phyloP scores from a whole-genome alignment of 352 stramenopile genomes.

The Phytophthora foliorum region DNA sequence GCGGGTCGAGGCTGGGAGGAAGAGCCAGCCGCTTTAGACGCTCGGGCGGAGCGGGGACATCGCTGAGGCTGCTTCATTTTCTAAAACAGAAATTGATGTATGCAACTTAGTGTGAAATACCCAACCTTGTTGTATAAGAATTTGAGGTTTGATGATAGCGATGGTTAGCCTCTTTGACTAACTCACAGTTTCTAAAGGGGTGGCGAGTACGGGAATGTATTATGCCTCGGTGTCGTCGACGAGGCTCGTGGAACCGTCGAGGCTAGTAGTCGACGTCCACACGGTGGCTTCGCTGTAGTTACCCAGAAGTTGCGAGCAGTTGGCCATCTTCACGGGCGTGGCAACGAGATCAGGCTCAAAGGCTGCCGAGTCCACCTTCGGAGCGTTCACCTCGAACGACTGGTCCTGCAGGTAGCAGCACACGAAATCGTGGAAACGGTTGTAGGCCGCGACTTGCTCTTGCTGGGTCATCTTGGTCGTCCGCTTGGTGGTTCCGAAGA shows the following conservation, averaged over 20 bases:
- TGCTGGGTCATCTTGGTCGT: slow-evolving; percentile 10
- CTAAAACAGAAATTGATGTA: too few relatives aligned
- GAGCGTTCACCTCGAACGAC: slow-evolving; percentile 36
- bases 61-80: not conserved
- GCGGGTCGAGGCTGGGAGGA: not conserved
- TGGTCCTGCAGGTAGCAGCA: slow-evolving; percentile 38
- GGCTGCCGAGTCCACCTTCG: slow-evolving; percentile 3
- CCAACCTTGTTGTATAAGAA: too few relatives aligned
- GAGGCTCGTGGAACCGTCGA: not conserved
- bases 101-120: too few relatives aligned
- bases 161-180: too few relatives aligned
- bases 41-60: not conserved
- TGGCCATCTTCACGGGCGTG: slow-evolving; percentile 21
- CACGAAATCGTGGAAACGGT: slow-evolving; percentile 34
- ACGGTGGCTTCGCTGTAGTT: slow-evolving; percentile 23
- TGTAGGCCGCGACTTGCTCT: slow-evolving; percentile 32
- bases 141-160: too few relatives aligned
- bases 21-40: not conserved
- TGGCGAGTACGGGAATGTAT: too few relatives aligned
- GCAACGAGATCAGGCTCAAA: slow-evolving; percentile 21
- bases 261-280: slow-evolving; percentile 12
- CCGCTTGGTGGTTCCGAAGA: slow-evolving; percentile 36
- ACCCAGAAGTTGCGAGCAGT: slow-evolving; percentile 18
- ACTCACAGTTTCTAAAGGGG: not conserved
- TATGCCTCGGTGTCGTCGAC: not conserved